Conservation (phyloP, 495 filamentous ascomycete species). For the Tirmania nivea region DNA sequence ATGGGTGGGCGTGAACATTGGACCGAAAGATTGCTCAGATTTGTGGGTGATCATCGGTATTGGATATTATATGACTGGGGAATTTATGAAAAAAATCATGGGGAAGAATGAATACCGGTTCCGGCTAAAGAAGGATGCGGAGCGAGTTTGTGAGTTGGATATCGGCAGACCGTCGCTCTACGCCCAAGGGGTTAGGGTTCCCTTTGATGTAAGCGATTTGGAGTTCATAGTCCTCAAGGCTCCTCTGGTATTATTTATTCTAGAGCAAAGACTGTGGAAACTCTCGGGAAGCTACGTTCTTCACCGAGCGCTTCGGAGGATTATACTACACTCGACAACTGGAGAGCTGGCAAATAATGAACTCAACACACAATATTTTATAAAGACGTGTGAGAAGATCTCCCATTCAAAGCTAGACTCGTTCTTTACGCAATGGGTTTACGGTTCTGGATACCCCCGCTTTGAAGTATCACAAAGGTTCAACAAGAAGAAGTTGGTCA, state of each 20-base stretch:
- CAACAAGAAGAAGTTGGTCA: slow-evolving; percentile 91
- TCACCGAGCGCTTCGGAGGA: slow-evolving; percentile 56
- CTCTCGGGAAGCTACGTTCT: slow-evolving; percentile 63
- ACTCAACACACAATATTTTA: slow-evolving; percentile 51
- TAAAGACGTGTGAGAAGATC: slow-evolving; percentile 62
- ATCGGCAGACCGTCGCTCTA: slow-evolving; percentile 61
- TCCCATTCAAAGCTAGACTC: slow-evolving; percentile 63
- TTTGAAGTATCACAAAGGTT: slow-evolving; percentile 72
- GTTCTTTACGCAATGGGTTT: slow-evolving; percentile 88
- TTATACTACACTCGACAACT: slow-evolving; percentile 62
- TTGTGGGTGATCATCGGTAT: slow-evolving; percentile 83
- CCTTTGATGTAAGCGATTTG: slow-evolving; percentile 57
- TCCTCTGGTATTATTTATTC: slow-evolving; percentile 73
- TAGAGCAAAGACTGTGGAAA: slow-evolving; percentile 77
- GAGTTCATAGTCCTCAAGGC: slow-evolving; percentile 88
- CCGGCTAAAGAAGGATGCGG: slow-evolving; percentile 66
- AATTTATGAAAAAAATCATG: slow-evolving; percentile 69
- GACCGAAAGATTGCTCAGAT: slow-evolving; percentile 57
- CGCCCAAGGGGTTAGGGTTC: slow-evolving; percentile 52
- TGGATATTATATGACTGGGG: slow-evolving; percentile 78
- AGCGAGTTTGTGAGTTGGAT: slow-evolving; percentile 62
- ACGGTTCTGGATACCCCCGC: slow-evolving; percentile 63
- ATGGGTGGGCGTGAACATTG: slow-evolving; percentile 78
- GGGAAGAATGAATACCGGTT: slow-evolving; percentile 89
- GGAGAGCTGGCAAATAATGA: slow-evolving; percentile 51